Evolutionary conservation across 2,329 filamentous ascomycete genomes (phyloP), one percentile per base, ranked within the genome.

Genomic region (Macrophomina tecta): DNA sequence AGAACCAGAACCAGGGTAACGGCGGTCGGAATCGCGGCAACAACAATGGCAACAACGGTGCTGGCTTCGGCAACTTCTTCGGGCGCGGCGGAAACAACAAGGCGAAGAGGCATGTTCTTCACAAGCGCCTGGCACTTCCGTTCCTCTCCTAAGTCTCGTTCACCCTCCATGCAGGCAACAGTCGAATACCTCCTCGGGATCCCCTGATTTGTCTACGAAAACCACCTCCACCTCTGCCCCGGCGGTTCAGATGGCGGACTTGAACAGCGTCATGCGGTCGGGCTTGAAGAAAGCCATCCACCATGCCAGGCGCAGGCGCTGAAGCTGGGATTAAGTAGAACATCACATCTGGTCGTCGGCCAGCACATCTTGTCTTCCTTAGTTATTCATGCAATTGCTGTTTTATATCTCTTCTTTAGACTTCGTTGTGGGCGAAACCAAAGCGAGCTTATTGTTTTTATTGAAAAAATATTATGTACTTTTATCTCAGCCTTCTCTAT

Each of bases 11-110:
- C 23, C 65, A 68, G 34, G 68, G 46, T 16, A 23, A 23, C 23
- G 23, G 23, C 23, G 23, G 23, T 23, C 23, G 23, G 23, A 23
- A 23, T 23, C 23, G 23, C 23, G 23, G 23, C 23, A 68, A 68
- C 36, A 16, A 68, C 69, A 32, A 40, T 45, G 69, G 67, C 16
- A 28, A 34, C 30, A 67, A 58, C 30, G 34, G 14, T 9, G 65
- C 61, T 40, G 45, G 45, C 28, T 63, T 51, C 32, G 64, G 28
- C 38, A 68, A 64, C 32, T 38, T 49, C 32, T 63, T 63, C 45
- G 45, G 60, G 30, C 18, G 32, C 18, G 46, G 46, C 34, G 48
- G 48, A 4, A 69, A 67, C 36, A 67, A 68, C 38, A 63, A 49
- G 56, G 56, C 56, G 40, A 62, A 49, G 58, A 62, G 32, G 58